Evolutionary conservation across 345 rosid genomes (phyloP).

Genomic region (Zanthoxylum bungeanum): DNA sequence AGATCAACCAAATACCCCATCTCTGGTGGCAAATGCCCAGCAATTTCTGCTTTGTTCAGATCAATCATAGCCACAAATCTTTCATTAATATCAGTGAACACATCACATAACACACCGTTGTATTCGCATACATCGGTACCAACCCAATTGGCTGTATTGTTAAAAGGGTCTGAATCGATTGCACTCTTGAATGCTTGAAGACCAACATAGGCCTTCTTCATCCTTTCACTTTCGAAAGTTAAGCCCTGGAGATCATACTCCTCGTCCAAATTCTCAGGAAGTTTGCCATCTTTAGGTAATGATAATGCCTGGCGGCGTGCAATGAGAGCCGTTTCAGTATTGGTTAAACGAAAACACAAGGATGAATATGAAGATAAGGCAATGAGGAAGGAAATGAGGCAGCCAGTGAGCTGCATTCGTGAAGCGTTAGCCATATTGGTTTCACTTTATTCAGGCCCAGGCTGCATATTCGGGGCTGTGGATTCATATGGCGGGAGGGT

Average conservation of each 20-base stretch:
- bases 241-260: constrained; percentile 24
- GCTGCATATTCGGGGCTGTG: constrained; percentile 50
- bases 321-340: constrained; percentile 51
- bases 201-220: too few species aligned
- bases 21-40: constrained; percentile 74
- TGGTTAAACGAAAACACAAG: too few species aligned
- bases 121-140: constrained; percentile 65
- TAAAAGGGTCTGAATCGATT: constrained; percentile 65
- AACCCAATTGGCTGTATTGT: constrained; percentile 68
- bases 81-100: constrained; percentile 49
- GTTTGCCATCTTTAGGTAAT: constrained; percentile 33
- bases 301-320: constrained; percentile 60
- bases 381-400: constrained; percentile 35
- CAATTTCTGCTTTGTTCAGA: constrained; percentile 75
- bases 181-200: constrained; percentile 77
- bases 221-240: too few species aligned
- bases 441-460: constrained; percentile 61
- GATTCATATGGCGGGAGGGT: constrained; percentile 5
- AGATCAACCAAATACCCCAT: constrained; percentile 55
- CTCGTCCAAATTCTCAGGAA: constrained; percentile 27
- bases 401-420: constrained; percentile 53
- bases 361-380: constrained; percentile 18
- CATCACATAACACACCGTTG: constrained; percentile 68
- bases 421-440: constrained; percentile 24
- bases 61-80: constrained; percentile 66